These are phyloP conservation scores for Quillaja saponaria DNA, from an alignment of 306 rosid genomes.

Conservation along the genomic window DNA sequence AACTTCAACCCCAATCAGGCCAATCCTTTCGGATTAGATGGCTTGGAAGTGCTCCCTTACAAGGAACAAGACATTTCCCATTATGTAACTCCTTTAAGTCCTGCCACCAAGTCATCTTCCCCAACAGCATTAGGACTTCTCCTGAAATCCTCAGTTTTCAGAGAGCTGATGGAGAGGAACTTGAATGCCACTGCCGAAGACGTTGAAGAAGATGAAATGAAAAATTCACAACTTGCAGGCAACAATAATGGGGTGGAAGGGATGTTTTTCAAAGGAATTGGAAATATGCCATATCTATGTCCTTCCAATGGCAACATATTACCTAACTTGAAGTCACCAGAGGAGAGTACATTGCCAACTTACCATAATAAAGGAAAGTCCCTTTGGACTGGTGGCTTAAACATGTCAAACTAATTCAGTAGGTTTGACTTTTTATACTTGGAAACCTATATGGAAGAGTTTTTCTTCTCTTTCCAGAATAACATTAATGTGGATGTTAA, in stretches of 20 bases:
- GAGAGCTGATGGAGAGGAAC: constrained; percentile 65
- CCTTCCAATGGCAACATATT: constrained; percentile 31
- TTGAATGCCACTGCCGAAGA: constrained; percentile 35
- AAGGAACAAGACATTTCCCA: constrained; percentile 33
- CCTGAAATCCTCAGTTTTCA: constrained; percentile 67
- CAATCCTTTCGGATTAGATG: constrained; percentile 35
- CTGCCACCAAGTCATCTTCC: constrained; percentile 51
- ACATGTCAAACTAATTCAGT: constrained; percentile 35
- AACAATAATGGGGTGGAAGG: constrained; percentile 34
- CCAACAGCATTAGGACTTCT: constrained; percentile 79
- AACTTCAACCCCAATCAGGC: constrained; percentile 28
- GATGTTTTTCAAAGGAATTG: constrained; percentile 29
- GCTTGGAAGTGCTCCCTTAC: constrained; percentile 29
- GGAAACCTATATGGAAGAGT: constrained; percentile 4
- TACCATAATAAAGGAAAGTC: constrained; percentile 35
- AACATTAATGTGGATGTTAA: constrained; percentile 13
- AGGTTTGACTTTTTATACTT: background rate
- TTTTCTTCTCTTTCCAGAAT: constrained; percentile 2
- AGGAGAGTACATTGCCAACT: constrained; percentile 41
- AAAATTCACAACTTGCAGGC: constrained; percentile 22
- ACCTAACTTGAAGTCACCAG: constrained; percentile 47
- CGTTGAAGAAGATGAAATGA: constrained; percentile 38
- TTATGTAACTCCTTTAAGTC: constrained; percentile 35
- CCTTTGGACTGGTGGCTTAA: constrained; percentile 44
- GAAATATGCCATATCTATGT: constrained; percentile 18